phyloP scores from a whole-genome alignment of 768 basidiomycete genomes.

The Zangia roseola region DNA sequence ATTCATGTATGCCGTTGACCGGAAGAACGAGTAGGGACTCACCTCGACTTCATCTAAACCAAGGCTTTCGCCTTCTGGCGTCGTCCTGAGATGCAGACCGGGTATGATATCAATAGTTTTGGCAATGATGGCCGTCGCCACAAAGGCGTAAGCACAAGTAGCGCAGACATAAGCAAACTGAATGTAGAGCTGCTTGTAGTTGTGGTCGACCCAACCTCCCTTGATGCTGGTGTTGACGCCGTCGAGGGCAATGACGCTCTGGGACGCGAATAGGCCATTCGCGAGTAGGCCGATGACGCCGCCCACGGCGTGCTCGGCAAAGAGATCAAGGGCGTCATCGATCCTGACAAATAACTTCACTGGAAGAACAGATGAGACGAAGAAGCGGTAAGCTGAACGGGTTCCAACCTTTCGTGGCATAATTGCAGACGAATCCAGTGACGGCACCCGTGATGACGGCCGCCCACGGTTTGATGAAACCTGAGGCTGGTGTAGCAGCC shows the following conservation, averaged over 20 bases:
- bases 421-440: conserved; percentile 73
- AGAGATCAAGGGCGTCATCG: conserved; percentile 91
- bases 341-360: conserved; percentile 69
- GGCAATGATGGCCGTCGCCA: conserved; percentile 58
- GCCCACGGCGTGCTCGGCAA: conserved; percentile 87
- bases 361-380: conserved; percentile 28
- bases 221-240: conserved; percentile 51
- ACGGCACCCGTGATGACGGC: conserved; percentile 75
- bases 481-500: conserved; percentile 85
- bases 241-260: conserved; percentile 62
- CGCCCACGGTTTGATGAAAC: conserved; percentile 76
- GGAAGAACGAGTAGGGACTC: conserved; percentile 12
- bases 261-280: conserved; percentile 76
- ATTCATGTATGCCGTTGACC: neutral
- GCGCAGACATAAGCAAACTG: conserved; percentile 68
- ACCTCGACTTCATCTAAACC: conserved; percentile 78
- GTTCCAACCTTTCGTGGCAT: conserved; percentile 73
- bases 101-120: conserved; percentile 57
- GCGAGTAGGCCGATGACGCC: conserved; percentile 72
- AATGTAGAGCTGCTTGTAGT: conserved; percentile 79
- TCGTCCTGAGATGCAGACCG: conserved; percentile 53
- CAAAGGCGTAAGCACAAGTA: conserved; percentile 56
- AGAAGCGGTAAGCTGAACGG: neutral
- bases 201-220: conserved; percentile 73
- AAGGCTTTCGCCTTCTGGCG: conserved; percentile 54